These are phyloP conservation scores for Hygrophila difformis DNA, from an alignment of 257 asterid genomes.

Conservation along the genomic window DNA sequence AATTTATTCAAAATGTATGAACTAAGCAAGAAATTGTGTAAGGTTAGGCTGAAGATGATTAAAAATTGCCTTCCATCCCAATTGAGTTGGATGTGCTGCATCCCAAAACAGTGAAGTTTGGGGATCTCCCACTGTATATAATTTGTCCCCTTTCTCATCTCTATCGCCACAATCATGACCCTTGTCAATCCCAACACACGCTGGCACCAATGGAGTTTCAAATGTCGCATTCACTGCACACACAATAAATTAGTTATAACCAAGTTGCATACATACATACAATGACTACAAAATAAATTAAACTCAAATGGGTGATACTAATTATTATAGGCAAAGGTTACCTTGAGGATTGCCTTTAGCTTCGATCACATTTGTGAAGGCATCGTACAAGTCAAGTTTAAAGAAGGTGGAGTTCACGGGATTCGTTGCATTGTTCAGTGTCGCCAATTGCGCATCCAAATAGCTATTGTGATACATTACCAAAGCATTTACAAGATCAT, in stretches of 20 bases:
- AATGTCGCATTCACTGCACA: slow-evolving; percentile 40
- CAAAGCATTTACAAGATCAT: not conserved
- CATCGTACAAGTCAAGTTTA: slow-evolving; percentile 1
- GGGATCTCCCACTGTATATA: slow-evolving; percentile 52
- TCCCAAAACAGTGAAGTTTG: slow-evolving; percentile 76
- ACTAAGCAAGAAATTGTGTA: slow-evolving; percentile 21
- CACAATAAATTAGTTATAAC: no score
- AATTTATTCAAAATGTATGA: no score
- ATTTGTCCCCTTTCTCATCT: slow-evolving; percentile 45
- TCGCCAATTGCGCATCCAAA: not conserved
- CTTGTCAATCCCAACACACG: slow-evolving; percentile 49
- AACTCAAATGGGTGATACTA: not conserved
- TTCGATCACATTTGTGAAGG: not conserved
- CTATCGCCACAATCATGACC: slow-evolving; percentile 40
- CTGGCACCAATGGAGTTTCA: slow-evolving; percentile 57
- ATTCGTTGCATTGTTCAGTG: not conserved
- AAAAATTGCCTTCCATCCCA: slow-evolving; percentile 74
- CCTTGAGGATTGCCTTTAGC: not conserved
- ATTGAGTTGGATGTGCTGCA: slow-evolving; percentile 63
- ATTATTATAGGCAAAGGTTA: not conserved
- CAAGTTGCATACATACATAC: no score
- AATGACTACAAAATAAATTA: no score
- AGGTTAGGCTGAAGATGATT: slow-evolving; percentile 30
- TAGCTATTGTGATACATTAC: slow-evolving; percentile 6
- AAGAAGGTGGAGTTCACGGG: not conserved